Evolutionary conservation across 2,329 filamentous ascomycete genomes (phyloP).

Genomic region (Parasarocladium wereldwijsianum): DNA sequence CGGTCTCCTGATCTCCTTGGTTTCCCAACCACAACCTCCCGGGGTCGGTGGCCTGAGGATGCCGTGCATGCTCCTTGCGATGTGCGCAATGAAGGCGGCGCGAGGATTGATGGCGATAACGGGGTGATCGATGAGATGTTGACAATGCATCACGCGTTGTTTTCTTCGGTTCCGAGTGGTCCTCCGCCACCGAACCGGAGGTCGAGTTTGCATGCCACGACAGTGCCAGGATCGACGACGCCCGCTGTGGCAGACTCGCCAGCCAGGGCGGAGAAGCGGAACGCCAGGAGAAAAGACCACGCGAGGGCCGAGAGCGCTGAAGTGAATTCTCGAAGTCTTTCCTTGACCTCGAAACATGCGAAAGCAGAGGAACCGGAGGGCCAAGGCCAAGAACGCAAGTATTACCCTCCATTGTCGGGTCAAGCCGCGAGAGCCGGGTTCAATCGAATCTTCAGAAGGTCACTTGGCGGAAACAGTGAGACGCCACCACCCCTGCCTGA

Average conservation of each 20-base stretch:
- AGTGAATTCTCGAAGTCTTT: no score
- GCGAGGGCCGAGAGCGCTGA: no score
- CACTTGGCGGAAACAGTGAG: constrained; percentile 28
- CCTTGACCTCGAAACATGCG: no score
- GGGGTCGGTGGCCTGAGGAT: constrained; percentile 29
- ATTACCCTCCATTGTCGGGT: constrained; percentile 36
- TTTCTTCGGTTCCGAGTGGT: constrained; percentile 19
- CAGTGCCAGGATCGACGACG: constrained; percentile 16
- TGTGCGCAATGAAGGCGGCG: constrained; percentile 10
- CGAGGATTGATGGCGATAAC: constrained; percentile 20
- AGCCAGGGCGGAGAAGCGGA: no score
- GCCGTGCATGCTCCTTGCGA: constrained; percentile 27
- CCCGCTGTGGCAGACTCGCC: constrained; percentile 9
- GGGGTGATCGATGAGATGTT: constrained; percentile 28
- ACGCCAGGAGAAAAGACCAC: no score
- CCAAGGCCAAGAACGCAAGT: constrained; percentile 18
- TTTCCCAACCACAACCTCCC: constrained; percentile 26
- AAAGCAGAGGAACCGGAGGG: constrained; percentile 9
- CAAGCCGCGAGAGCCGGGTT: constrained; percentile 29
- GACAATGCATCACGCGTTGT: constrained; percentile 23
- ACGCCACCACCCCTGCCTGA: constrained; percentile 10
- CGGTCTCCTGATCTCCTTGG: constrained; percentile 41
- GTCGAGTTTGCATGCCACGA: constrained; percentile 37
- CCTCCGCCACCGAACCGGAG: constrained; percentile 33
- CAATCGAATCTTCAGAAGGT: constrained; percentile 36